Evolutionary conservation across 371 early-diverging fungal genomes (phyloP).

Genomic region (Funneliformis caledonium): DNA sequence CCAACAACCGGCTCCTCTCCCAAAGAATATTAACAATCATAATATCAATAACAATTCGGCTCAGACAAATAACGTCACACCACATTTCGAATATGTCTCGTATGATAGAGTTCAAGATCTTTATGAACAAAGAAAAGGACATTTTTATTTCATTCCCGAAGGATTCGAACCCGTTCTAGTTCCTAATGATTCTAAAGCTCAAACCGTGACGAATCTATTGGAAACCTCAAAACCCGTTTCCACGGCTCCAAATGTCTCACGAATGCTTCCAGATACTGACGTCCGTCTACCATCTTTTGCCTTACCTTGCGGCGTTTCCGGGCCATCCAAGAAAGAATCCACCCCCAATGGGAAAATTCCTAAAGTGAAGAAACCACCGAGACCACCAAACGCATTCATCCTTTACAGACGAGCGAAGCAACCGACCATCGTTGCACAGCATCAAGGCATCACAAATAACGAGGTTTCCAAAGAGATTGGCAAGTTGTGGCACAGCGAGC

Average conservation of each 20-base stretch:
- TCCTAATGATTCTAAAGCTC: slow-evolving; percentile 37
- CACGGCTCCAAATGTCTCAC: slow-evolving; percentile 20
- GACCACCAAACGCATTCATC: slow-evolving; percentile 47
- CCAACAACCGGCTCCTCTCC: no score
- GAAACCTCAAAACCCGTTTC: slow-evolving; percentile 30
- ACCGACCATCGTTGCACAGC: slow-evolving; percentile 19
- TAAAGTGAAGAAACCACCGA: slow-evolving; percentile 41
- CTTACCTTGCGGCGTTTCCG: slow-evolving; percentile 34
- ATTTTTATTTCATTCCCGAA: slow-evolving; percentile 40
- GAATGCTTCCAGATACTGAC: slow-evolving; percentile 39
- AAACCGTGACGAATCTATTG: slow-evolving; percentile 35
- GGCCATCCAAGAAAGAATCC: neutral
- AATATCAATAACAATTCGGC: no score
- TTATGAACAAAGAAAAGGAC: slow-evolving; percentile 37
- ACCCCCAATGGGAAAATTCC: slow-evolving; percentile 1
- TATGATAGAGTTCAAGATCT: slow-evolving; percentile 40
- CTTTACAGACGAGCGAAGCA: slow-evolving; percentile 44
- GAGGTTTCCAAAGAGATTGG: slow-evolving; percentile 47
- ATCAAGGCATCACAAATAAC: slow-evolving; percentile 45
- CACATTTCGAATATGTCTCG: slow-evolving; percentile 36
- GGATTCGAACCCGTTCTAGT: slow-evolving; percentile 40
- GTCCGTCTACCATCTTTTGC: slow-evolving; percentile 36
- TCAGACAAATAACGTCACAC: neutral
- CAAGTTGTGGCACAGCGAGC: slow-evolving; percentile 42
- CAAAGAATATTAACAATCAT: no score